Evolutionary conservation across 164 flowering plant species (phyloP).

Genomic region (Stephania cephalantha): DNA sequence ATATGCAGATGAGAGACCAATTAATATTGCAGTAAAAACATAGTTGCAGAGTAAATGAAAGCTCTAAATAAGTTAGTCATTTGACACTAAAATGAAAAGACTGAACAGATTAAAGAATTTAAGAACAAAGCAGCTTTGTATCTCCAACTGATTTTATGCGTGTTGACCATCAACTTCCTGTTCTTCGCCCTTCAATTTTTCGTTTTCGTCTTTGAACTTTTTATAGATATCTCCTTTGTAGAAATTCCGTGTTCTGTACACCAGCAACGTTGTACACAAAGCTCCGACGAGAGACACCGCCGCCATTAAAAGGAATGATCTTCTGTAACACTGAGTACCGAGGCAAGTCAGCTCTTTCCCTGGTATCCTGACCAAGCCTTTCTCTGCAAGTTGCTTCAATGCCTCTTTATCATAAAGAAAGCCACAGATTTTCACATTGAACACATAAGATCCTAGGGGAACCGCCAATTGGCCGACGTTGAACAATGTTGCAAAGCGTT

Average conservation of each 20-base stretch:
- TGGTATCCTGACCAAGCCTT: conserved; percentile 19
- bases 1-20: no score
- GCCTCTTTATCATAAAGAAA: conserved; percentile 49
- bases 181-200: not conserved
- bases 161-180: no score
- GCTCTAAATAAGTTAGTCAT: no score
- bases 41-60: no score
- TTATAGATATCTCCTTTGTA: conserved; percentile 57
- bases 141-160: no score
- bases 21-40: no score
- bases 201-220: conserved; percentile 38
- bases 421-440: conserved; percentile 42
- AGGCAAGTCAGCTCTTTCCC: conserved; percentile 44
- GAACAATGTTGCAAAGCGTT: conserved; percentile 53
- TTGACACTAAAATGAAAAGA: no score
- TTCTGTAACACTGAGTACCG: conserved; percentile 40
- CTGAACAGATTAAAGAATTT: no score
- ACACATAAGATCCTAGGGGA: conserved; percentile 50
- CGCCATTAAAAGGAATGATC: conserved; percentile 40
- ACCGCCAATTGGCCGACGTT: conserved; percentile 46
- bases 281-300: conserved; percentile 41
- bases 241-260: conserved; percentile 41
- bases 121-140: no score
- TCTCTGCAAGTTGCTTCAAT: conserved; percentile 33
- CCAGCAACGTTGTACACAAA: conserved; percentile 36